Evolutionary conservation across 2,329 filamentous ascomycete genomes (phyloP).

Genomic region (Penicillium sp.): DNA sequence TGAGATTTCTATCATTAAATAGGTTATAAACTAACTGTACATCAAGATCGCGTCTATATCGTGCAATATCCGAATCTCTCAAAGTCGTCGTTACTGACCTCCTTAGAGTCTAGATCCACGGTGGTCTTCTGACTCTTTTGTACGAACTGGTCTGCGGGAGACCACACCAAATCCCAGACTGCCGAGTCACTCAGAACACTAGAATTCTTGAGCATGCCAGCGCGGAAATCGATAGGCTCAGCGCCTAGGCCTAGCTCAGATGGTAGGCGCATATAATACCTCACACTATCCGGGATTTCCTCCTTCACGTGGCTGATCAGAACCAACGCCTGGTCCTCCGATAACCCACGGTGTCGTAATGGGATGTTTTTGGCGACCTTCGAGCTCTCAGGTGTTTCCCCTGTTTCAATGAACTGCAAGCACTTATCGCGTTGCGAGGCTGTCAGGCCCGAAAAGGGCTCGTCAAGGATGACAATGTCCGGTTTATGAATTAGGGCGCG

Average conservation of each 20-base stretch:
- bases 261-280: constrained; percentile 86
- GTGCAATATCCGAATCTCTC: constrained; percentile 12
- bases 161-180: constrained; percentile 42
- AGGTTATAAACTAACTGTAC: not conserved
- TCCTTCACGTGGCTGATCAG: constrained; percentile 90
- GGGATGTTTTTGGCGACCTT: constrained; percentile 7
- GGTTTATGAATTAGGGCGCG: constrained; percentile 80
- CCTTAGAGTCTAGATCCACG: not conserved
- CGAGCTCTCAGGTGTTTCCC: constrained; percentile 53
- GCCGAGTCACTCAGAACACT: constrained; percentile 31
- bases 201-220: constrained; percentile 34
- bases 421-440: constrained; percentile 84
- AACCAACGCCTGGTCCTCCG: constrained; percentile 77
- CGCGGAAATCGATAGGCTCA: constrained; percentile 40
- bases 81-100: not conserved
- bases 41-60: constrained; percentile 2
- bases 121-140: constrained; percentile 3
- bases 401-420: constrained; percentile 75
- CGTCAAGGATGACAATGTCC: constrained; percentile 83
- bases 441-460: constrained; percentile 87
- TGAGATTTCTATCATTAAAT: constrained; percentile 2
- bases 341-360: constrained; percentile 60
- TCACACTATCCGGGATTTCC: constrained; percentile 82
- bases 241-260: constrained; percentile 32
- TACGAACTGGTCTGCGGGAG: constrained; percentile 25